Base-by-base conservation (phyloP, 441 rosid species). In the Iberis amara region DNA sequence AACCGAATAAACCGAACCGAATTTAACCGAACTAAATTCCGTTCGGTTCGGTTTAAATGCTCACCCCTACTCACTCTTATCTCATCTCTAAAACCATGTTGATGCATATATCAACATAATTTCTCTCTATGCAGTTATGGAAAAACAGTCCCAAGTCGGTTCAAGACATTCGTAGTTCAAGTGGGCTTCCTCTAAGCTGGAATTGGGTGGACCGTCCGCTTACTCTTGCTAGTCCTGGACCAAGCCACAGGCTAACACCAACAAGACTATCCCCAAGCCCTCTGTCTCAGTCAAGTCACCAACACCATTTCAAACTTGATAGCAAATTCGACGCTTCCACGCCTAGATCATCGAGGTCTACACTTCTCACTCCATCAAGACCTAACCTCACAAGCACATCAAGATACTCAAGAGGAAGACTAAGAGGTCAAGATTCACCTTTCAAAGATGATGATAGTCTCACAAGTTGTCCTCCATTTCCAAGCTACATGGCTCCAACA, bases 171-270 rank as follows among this genome's bases (percentile, higher is more conserved):
- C 80, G 68, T 47, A 40, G 80, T 6, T 77, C 78, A 4, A 73
- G 79, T 8, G 89, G 86, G 28, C 82, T 80, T 38, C 87, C 95
- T 11, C 79, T 79, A 83, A 83, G 98, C 96, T 88, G 94, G 96
- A 88, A 78, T 71, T 86, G 96, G 97, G 55, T 69, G 63, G 99
- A 89, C 45, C 71, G 77, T 27, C 95, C 83, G 59, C 62, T 77
- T 39, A 82, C 87, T 52, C 56, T 66, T 15, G 36, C 72, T 44
- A 81, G 56, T 56, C 57, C 72, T 57, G 55, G 67, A 2, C 85
- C 84, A 52, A 72, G 64, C 61, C 74, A 59, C 0, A 86, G 78
- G 65, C 62, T 3, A 56, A 68, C 67, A 55, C 72, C 72, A 38
- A 10, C 72, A 55, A 61, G 68, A 68, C 11, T 72, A 52, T 78